Conservation (phyloP, 352 stramenopile genomes). For the Phytophthora hibernalis region DNA sequence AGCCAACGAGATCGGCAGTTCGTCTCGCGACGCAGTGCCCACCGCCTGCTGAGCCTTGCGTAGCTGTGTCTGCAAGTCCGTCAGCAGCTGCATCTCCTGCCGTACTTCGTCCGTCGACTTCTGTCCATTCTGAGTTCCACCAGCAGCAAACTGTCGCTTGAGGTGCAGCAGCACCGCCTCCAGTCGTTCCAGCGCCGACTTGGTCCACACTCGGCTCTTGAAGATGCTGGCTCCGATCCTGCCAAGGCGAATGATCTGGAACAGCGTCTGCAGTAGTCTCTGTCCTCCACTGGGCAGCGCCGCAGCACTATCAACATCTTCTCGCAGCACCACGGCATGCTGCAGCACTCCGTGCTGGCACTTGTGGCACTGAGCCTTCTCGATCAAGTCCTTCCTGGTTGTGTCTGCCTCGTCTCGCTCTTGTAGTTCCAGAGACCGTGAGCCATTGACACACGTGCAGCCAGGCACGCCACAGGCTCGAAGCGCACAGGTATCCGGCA, state of each 20-base stretch:
- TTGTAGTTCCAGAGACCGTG: slow-evolving; percentile 41
- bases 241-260: slow-evolving; percentile 61
- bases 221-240: slow-evolving; percentile 65
- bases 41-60: slow-evolving; percentile 56
- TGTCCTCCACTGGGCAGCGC: slow-evolving; percentile 59
- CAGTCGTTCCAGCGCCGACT: slow-evolving; percentile 57
- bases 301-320: slow-evolving; percentile 37
- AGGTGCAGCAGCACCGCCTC: slow-evolving; percentile 54
- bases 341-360: slow-evolving; percentile 80
- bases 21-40: slow-evolving; percentile 57
- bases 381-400: slow-evolving; percentile 41
- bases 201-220: slow-evolving; percentile 69
- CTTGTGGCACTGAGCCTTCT: slow-evolving; percentile 53
- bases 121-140: slow-evolving; percentile 74
- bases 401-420: slow-evolving; percentile 24
- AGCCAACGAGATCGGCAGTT: slow-evolving; percentile 67
- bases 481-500: slow-evolving; percentile 63
- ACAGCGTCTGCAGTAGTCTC: slow-evolving; percentile 65
- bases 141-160: slow-evolving; percentile 56
- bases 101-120: slow-evolving; percentile 57
- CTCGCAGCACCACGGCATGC: slow-evolving; percentile 57
- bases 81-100: slow-evolving; percentile 64
- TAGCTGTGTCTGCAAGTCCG: slow-evolving; percentile 56
- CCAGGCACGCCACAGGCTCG: slow-evolving; percentile 65
- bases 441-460: slow-evolving; percentile 63